Evolutionary conservation across 192 early-diverging fungal genomes (phyloP), one percentile per base, ranked within the genome.

Genomic region (Coemansia sp.): DNA sequence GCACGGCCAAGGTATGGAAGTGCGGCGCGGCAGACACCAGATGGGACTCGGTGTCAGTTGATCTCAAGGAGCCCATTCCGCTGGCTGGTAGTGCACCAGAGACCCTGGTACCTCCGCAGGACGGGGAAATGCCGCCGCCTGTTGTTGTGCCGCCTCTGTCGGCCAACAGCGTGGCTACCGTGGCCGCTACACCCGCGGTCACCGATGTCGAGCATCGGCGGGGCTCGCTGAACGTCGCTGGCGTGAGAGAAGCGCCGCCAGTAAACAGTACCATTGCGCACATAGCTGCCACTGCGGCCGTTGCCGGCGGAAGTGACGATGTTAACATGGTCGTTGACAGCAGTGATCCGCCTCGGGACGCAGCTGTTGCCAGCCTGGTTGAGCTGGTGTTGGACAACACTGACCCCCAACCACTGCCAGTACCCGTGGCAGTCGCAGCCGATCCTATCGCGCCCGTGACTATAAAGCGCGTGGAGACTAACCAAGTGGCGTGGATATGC

Each of bases 1-100:
- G 95, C 12, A 92, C 89, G 9, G 89, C 87, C 1, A 88, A 85
- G 58, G 85, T 95, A 4, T 95, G 91, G 90, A 82, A 77, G 22
- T 89, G 85, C 53, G 72, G 86, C 48, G 75, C 74, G 32, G 66
- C 64, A 1, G 83, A 70, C 29, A 32, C 80, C 15, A 70, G 76
- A 64, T 95, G 91, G 93, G 78, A 69, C 0, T 86, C 87, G 6
- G 75, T 88, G 5, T 74, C 75, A 5, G 40, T 77, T 29, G 84
- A 82, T 24, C 64, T 82, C 38, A 77, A 72, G 24, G 80, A 77
- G 73, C 70, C 73, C 15, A 41, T 68, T 17, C 71, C 77, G 5
- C 31, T 31, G 36, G 45, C 45, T 12, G 53, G 13, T 5, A 69
- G 68, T 32, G 53, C 56, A 5, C 77, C 72, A 8, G 62, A 67